Evolutionary conservation across 306 rosid genomes (phyloP), one percentile per base, ranked within the genome.

Genomic region (Vicia sativa): DNA sequence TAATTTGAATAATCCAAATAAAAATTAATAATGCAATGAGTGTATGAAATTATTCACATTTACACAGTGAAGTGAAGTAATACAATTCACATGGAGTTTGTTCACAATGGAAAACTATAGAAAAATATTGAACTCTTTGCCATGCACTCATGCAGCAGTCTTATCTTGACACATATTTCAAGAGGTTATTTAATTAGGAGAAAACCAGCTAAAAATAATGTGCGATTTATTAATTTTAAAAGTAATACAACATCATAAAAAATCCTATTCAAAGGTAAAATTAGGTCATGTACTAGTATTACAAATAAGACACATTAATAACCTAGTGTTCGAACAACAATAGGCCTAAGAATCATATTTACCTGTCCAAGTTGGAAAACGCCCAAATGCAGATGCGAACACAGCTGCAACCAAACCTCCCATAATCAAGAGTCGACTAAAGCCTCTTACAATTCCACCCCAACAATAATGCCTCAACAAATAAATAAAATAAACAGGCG

Each of bases 321-420:
- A 26, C 61, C 18, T 21, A 21, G 23, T 21, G 2, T 21, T 21
- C 2, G 23, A 21, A 21, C 23, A 21, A 21, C 23, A 21, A 21
- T 21, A 21, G 23, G 23, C 23, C 23, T 21, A 43, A 43, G 55
- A 53, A 43, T 41, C 45, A 42, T 41, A 60, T 52, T 77, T 82
- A 93, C 98, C 98, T 90, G 96, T 41, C 96, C 93, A 70, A 88
- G 86, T 79, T 88, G 73, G 62, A 86, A 67, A 80, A 90, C 96
- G 97, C 23, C 96, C 98, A 80, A 81, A 90, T 13, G 98, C 96
- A 50, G 78, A 81, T 1, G 76, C 84, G 29, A 93, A 80, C 71
- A 86, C 96, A 4, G 84, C 85, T 25, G 74, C 82, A 66, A 93
- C 97, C 44, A 71, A 65, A 7, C 78, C 72, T 59, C 91, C 97